Evolutionary conservation across 1,284 basidiomycete species (phyloP), one percentile per base, ranked within the genome.

Genomic region (Trametes pubescens): DNA sequence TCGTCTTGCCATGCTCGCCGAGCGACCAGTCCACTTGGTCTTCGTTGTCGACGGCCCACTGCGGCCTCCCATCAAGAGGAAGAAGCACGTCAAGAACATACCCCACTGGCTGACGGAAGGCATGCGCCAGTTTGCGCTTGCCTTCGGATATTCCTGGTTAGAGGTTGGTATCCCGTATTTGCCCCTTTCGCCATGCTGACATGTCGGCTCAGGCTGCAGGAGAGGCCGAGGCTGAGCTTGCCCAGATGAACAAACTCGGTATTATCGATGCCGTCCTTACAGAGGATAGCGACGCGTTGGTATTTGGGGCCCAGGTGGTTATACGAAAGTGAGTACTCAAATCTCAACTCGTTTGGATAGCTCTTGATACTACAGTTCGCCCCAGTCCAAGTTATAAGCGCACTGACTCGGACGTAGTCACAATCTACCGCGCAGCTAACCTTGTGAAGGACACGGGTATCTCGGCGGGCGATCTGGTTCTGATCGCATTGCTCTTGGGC

Each of bases 31-130:
- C 37, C 72, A 81, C n/a, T 79, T 81, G 0, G 71, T 89, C 0
- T 87, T 90, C 72, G 83, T 90, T 2, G 88, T 88, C 67, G 87
- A 91, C 73, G 86, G 89, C 0, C 78, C 83, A 0, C 67, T 78
- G 1, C 78, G 84, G 21, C 88, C 88, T 0, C 37, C 47, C 0
- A 69, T 76, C 48, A 90, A 90, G 75, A 76, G 86, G 3, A 78
- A 77, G 16, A 75, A 74, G 47, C 57, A 68, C 47, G 78, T 81
- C 49, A 72, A 54, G 26, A 72, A 57, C 51, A 74, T 32, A 65
- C 74, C 75, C 1, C 79, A 80, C 61, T 71, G 72, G 49, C 29
- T 51, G 13, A 37, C 32, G 9, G 49, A 51, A 35, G 49, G 49
- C 34, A 51, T 58, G 65, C 79, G 21, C 77, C 75, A 51, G 13